Evolutionary conservation across 192 early-diverging fungal species (phyloP), one percentile per base, ranked within the genome.

Genomic region (Spinellus fusiger): DNA sequence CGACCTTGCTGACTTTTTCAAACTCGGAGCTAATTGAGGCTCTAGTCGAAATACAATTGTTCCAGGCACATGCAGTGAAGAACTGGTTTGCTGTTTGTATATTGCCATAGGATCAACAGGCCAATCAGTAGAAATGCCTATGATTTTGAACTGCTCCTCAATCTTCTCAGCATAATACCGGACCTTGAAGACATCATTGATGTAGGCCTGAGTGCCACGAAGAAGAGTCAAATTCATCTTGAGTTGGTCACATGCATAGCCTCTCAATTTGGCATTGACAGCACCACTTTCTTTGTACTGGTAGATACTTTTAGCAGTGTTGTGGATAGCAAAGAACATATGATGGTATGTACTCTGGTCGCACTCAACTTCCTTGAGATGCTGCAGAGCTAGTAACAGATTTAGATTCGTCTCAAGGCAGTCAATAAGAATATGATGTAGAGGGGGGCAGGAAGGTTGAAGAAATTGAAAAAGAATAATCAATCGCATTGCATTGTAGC

Each of bases 321-420:
- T 68, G 53, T 68, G 66, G 29, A 68, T 68, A 10, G 66, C 66
- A 49, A 68, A 68, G 29, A 62, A 68, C 66, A 68, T 68, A 20
- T 68, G 60, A 28, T 68, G 60, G 29, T 68, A 68, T 1, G 66
- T 68, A 26, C 66, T 68, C 49, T 62, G 66, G 16, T 68, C 66
- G 10, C 66, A 68, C 0, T 47, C 34, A 0, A 57, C 37, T 28
- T 34, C 31, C 20, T 34, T 37, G 16, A 68, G 48, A 13, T 62
- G 26, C 13, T 68, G 46, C 0, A 68, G 47, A 4, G 46, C 34
- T 26, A 47, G 47, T 10, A 68, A 34, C 8, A 68, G 13, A 0
- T 52, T 33, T 16, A 61, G 47, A n/a, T 46, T 68, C 20, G 59
- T 62, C 5, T 62, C 44, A 0, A 68, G 25, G 2, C 47, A 16